phyloP scores from a whole-genome alignment of 1,284 basidiomycete species.

The Rhodotorula sp. region DNA sequence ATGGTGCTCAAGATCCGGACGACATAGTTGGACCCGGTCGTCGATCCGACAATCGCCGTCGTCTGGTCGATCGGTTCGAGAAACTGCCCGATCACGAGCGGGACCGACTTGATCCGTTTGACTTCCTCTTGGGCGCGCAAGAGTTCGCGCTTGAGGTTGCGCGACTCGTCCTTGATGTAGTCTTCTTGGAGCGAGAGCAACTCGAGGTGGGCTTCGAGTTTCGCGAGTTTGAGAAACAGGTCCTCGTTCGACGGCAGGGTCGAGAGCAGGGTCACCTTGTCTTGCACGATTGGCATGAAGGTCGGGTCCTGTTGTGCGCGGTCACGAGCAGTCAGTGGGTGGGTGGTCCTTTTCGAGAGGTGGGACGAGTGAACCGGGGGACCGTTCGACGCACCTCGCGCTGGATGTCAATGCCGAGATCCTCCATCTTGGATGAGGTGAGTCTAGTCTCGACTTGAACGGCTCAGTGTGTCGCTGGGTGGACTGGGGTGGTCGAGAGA shows the following conservation, averaged over 20 bases:
- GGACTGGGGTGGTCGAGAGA: too few relatives aligned
- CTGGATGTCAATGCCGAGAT: slow-evolving; percentile 71
- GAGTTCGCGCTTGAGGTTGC: slow-evolving; percentile 95
- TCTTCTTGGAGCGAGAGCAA: slow-evolving; percentile 89
- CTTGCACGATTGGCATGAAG: slow-evolving; percentile 78
- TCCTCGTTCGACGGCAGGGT: slow-evolving; percentile 59
- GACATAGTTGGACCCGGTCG: slow-evolving; percentile 97
- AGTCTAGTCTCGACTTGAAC: too few relatives aligned
- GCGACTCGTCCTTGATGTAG: slow-evolving; percentile 99
- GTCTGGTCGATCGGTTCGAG: slow-evolving; percentile 98
- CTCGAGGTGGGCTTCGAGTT: slow-evolving; percentile 85
- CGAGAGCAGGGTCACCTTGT: slow-evolving; percentile 80
- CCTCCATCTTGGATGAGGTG: slow-evolving; percentile 51
- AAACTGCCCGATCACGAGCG: slow-evolving; percentile 99
- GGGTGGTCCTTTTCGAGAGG: background rate
- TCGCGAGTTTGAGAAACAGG: slow-evolving; percentile 87
- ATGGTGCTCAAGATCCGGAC: slow-evolving; percentile 96
- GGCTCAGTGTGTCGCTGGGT: too few relatives aligned
- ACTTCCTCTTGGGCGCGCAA: slow-evolving; percentile 99
- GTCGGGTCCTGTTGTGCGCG: slow-evolving; percentile 70
- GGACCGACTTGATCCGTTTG: slow-evolving; percentile 97
- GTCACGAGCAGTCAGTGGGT: background rate
- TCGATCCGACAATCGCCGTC: slow-evolving; percentile 96
- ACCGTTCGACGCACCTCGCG: slow-evolving; percentile 64
- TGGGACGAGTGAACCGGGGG: background rate